Percentiles rank a stretch among this genome's conserved stretches.
These are phyloP conservation scores for Penicillium thymicola DNA, from an alignment of 2,329 filamentous ascomycete genomes.

Conservation along the genomic window DNA sequence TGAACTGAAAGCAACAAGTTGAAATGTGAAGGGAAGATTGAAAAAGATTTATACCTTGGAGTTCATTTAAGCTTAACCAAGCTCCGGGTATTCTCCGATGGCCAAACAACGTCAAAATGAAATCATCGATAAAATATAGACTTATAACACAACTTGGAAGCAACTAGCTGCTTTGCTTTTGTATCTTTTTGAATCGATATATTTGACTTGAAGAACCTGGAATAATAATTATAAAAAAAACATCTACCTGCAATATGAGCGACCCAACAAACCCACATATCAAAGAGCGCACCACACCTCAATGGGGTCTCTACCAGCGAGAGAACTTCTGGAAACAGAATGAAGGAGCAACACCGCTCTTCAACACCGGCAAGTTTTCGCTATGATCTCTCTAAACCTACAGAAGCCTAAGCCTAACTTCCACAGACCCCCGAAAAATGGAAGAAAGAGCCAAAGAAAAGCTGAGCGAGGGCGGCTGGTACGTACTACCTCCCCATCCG, in stretches of 20 bases:
- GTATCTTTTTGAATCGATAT: neutral
- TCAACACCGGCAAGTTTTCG: slow-evolving; percentile 48
- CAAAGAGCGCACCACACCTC: slow-evolving; percentile 49
- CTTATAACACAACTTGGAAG: neutral
- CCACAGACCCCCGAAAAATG: slow-evolving; percentile 52
- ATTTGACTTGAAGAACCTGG: neutral
- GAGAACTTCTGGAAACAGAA: slow-evolving; percentile 56
- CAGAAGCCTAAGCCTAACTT: neutral
- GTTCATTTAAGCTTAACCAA: neutral
- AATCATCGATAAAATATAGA: slow-evolving; percentile 23
- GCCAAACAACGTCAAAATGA: slow-evolving; percentile 26
- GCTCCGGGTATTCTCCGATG: neutral
- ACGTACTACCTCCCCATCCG: slow-evolving; percentile 2
- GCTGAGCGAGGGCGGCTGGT: slow-evolving; percentile 57
- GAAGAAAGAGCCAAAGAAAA: slow-evolving; percentile 56
- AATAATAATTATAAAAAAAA: neutral
- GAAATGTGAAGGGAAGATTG: neutral
- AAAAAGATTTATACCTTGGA: neutral
- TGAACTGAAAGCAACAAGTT: too few species aligned
- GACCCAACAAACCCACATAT: slow-evolving; percentile 55
- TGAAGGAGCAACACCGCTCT: slow-evolving; percentile 48
- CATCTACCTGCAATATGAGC: slow-evolving; percentile 9
- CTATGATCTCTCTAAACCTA: neutral
- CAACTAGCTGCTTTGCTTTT: neutral
- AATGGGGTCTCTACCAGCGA: slow-evolving; percentile 55